phyloP scores from a whole-genome alignment of 2,329 filamentous ascomycete genomes.

The Aspergillus viridinutans region DNA sequence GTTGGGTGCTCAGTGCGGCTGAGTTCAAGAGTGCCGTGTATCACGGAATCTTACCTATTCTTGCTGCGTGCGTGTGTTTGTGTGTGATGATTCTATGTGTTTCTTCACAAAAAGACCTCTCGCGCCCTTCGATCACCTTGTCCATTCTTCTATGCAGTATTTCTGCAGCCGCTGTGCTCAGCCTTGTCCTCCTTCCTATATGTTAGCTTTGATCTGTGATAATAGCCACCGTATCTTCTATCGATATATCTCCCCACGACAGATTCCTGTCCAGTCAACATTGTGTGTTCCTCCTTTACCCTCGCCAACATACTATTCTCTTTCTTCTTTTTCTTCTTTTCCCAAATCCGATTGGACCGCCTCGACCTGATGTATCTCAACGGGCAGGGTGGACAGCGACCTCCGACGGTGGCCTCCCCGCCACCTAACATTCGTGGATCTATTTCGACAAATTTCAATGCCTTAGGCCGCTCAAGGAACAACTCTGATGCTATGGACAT shows the following conservation, averaged over 20 bases:
- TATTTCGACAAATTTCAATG: slow-evolving; percentile 22
- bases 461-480: slow-evolving; percentile 28
- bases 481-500: slow-evolving; percentile 36
- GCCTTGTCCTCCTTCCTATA: background rate
- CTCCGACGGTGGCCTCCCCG: slow-evolving; percentile 17
- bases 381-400: slow-evolving; percentile 19
- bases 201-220: background rate
- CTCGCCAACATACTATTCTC: background rate
- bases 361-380: slow-evolving; percentile 14
- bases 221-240: background rate
- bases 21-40: background rate
- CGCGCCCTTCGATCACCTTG: background rate
- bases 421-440: slow-evolving; percentile 20
- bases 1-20: background rate
- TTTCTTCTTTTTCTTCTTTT: background rate
- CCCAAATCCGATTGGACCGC: background rate
- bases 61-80: background rate
- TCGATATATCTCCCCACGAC: background rate
- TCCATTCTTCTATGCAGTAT: background rate
- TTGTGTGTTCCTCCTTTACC: slow-evolving; percentile 9
- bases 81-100: background rate
- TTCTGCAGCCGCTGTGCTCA: background rate
- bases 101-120: background rate
- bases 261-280: background rate
- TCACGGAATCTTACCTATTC: background rate